Evolutionary conservation across 2,329 filamentous ascomycete species (phyloP).

Genomic region (Pseudogymnoascus sp.): DNA sequence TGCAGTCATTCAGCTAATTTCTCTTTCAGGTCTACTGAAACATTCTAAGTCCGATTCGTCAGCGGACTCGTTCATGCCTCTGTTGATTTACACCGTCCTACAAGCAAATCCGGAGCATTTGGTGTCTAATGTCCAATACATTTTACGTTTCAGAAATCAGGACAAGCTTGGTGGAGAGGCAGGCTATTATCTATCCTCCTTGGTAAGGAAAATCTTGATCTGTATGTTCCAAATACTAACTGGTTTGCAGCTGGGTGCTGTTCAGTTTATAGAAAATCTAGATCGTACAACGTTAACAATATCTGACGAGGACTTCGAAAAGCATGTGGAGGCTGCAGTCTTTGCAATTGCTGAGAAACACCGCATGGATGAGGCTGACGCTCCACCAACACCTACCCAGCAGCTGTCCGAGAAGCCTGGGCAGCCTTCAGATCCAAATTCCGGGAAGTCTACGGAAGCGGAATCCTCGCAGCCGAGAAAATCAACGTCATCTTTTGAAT

Average conservation of each 20-base stretch:
- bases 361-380: conserved; percentile 44
- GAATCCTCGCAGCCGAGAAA: conserved; percentile 49
- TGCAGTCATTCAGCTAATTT: conserved; percentile 16
- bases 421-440: conserved; percentile 47
- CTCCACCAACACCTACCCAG: conserved; percentile 27
- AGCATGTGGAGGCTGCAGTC: conserved; percentile 91
- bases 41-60: conserved; percentile 91
- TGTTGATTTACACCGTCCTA: conserved; percentile 91
- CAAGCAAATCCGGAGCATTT: conserved; percentile 92
- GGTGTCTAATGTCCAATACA: conserved; percentile 97
- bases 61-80: conserved; percentile 89
- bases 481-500: conserved; percentile 48
- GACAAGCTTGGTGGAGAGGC: conserved; percentile 97
- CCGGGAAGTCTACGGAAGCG: conserved; percentile 50
- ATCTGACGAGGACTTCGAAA: conserved; percentile 89
- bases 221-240: not conserved
- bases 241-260: conserved; percentile 65
- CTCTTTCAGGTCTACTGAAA: conserved; percentile 62
- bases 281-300: conserved; percentile 92
- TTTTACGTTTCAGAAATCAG: conserved; percentile 91
- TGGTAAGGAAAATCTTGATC: conserved; percentile 47
- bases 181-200: conserved; percentile 92
- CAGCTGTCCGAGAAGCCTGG: conserved; percentile 38
- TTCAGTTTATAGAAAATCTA: conserved; percentile 94
- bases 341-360: conserved; percentile 93